Percentiles rank a stretch among this genome's conserved stretches.
Evolutionary conservation across 2,329 filamentous ascomycete species (phyloP).

Genomic region (Xylaria sp.): DNA sequence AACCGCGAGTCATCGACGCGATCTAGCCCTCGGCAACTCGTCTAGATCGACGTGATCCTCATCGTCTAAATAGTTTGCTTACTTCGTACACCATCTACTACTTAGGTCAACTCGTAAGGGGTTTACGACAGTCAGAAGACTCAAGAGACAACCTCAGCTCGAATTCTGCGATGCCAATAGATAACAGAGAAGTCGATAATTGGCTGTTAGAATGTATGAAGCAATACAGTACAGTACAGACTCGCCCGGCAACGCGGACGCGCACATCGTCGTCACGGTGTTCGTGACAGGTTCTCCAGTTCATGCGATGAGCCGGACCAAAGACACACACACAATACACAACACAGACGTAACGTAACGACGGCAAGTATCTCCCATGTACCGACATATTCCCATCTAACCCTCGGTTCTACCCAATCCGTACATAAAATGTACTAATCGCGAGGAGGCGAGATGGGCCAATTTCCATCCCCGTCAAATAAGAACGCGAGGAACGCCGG

Average conservation of each 20-base stretch:
- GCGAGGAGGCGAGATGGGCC: too few relatives aligned
- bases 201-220: background rate
- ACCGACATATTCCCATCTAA: too few relatives aligned
- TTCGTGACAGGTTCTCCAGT: background rate
- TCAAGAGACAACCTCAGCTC: background rate
- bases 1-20: background rate
- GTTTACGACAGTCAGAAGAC: too few relatives aligned
- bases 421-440: too few relatives aligned
- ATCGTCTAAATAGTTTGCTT: too few relatives aligned
- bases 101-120: too few relatives aligned
- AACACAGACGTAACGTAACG: too few relatives aligned
- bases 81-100: too few relatives aligned
- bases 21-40: background rate
- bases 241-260: background rate
- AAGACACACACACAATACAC: background rate
- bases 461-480: too few relatives aligned
- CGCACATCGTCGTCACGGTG: background rate
- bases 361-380: too few relatives aligned
- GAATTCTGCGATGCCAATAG: background rate
- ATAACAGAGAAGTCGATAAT: background rate
- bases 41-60: background rate
- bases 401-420: too few relatives aligned
- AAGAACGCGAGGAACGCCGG: too few relatives aligned
- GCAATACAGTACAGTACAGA: background rate
- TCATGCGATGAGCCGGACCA: background rate